Conservation (phyloP, 192 early-diverging fungal species). For the Linnemannia elongata region DNA sequence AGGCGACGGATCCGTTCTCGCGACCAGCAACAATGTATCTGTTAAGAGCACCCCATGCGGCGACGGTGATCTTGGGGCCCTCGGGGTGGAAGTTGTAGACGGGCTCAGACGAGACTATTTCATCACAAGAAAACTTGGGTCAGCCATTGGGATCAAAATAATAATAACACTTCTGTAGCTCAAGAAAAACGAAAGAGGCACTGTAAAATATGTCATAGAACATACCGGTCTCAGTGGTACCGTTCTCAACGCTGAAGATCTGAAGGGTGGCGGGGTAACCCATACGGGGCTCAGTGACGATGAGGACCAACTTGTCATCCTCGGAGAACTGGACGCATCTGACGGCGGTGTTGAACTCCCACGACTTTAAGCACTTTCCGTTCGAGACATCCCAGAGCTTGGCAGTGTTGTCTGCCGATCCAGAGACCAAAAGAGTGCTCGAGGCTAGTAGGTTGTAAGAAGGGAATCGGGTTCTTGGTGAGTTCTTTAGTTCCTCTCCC, state of each 20-base stretch:
- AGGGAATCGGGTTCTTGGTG: neutral
- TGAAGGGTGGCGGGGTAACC: conserved; percentile 89
- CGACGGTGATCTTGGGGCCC: conserved; percentile 90
- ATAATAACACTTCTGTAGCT: too few relatives aligned
- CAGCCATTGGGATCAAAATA: neutral
- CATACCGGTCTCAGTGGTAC: conserved; percentile 70
- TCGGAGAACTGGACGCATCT: conserved; percentile 92
- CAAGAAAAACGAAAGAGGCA: too few relatives aligned
- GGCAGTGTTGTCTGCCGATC: conserved; percentile 91
- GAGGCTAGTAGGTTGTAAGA: conserved; percentile 61
- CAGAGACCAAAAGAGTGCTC: conserved; percentile 85
- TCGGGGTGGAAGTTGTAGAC: conserved; percentile 77
- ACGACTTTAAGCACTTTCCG: conserved; percentile 91
- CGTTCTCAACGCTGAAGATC: conserved; percentile 82
- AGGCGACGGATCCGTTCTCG: conserved; percentile 91
- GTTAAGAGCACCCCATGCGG: conserved; percentile 93
- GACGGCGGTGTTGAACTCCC: conserved; percentile 92
- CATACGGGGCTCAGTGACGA: conserved; percentile 98
- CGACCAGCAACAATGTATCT: conserved; percentile 95
- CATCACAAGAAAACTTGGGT: conserved; percentile 6
- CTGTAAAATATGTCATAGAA: neutral
- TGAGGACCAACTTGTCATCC: conserved; percentile 88
- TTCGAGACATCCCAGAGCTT: conserved; percentile 95
- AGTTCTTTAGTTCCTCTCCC: neutral
- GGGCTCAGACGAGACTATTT: conserved; percentile 83